Evolutionary conservation across 176 grass and related monocot species (phyloP).

Genomic region (Avena eriantha): DNA sequence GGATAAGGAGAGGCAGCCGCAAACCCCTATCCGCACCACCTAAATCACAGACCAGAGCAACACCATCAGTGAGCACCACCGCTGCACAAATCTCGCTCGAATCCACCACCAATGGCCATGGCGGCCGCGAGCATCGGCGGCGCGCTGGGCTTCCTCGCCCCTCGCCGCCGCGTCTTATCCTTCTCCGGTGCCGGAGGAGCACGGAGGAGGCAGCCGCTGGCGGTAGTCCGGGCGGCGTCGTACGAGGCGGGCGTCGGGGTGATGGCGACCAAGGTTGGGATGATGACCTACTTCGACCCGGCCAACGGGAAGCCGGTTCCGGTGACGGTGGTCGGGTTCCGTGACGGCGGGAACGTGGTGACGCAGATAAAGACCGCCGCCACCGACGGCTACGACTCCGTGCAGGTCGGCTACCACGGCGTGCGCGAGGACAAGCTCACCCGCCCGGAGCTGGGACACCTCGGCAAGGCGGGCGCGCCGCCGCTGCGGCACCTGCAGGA

Average conservation of each 20-base stretch:
- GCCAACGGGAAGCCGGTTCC: slow-evolving; percentile 67
- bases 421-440: slow-evolving; percentile 92
- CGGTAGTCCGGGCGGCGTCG: slow-evolving; percentile 48
- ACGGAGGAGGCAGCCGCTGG: neutral
- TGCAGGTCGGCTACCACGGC: slow-evolving; percentile 90
- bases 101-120: slow-evolving; percentile 50
- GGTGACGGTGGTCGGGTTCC: slow-evolving; percentile 85
- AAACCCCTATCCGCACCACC: slow-evolving; percentile 40
- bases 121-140: slow-evolving; percentile 49
- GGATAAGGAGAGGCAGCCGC: slow-evolving; percentile 44
- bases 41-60: slow-evolving; percentile 38
- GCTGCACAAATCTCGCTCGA: slow-evolving; percentile 28
- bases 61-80: neutral
- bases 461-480: slow-evolving; percentile 82
- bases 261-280: slow-evolving; percentile 94
- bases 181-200: neutral
- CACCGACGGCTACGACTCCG: slow-evolving; percentile 89
- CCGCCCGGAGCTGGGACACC: slow-evolving; percentile 89
- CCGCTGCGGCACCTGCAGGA: slow-evolving; percentile 86
- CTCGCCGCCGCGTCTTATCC: neutral
- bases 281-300: slow-evolving; percentile 94
- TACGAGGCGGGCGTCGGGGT: slow-evolving; percentile 78
- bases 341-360: slow-evolving; percentile 84
- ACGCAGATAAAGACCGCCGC: slow-evolving; percentile 85
- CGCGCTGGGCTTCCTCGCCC: slow-evolving; percentile 35